These are phyloP conservation scores for Botrytis sinoallii DNA, from an alignment of 2,329 filamentous ascomycete genomes.

Conservation along the genomic window DNA sequence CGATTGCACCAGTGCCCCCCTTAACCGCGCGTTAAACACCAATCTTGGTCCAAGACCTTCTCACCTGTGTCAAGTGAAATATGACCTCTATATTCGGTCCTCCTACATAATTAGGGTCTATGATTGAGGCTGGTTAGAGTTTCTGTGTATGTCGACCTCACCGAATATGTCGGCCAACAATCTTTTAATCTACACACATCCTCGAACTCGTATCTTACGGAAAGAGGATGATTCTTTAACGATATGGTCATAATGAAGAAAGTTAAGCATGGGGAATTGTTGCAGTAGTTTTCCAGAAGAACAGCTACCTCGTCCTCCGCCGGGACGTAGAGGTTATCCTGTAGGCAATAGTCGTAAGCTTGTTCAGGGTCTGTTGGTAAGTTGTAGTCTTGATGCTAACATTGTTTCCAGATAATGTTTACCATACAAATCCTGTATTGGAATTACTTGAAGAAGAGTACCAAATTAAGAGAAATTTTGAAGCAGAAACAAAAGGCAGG, in stretches of 20 bases:
- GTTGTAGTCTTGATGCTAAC: neutral
- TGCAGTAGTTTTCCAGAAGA: conserved; percentile 13
- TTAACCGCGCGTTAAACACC: conserved; percentile 7
- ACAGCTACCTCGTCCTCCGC: neutral
- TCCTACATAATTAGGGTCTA: neutral
- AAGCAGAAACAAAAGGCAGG: neutral
- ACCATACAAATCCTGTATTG: neutral
- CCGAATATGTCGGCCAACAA: neutral
- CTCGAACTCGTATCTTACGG: neutral
- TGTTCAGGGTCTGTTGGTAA: neutral
- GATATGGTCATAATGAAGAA: conserved; percentile 10
- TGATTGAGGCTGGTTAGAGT: neutral
- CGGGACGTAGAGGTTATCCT: neutral
- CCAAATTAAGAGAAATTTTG: neutral
- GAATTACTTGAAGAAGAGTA: conserved; percentile 10
- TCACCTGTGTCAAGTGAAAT: neutral
- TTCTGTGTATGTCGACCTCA: neutral
- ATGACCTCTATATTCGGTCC: neutral
- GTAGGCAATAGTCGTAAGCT: neutral
- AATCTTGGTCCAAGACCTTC: neutral
- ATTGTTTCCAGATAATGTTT: neutral
- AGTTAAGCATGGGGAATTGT: conserved; percentile 17
- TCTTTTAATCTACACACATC: conserved; percentile 10
- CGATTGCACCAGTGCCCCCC: neutral
- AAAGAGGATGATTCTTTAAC: neutral